Evolutionary conservation across 2,329 filamentous ascomycete species (phyloP), one percentile per base, ranked within the genome.

Genomic region (Metarhizium robertsii): DNA sequence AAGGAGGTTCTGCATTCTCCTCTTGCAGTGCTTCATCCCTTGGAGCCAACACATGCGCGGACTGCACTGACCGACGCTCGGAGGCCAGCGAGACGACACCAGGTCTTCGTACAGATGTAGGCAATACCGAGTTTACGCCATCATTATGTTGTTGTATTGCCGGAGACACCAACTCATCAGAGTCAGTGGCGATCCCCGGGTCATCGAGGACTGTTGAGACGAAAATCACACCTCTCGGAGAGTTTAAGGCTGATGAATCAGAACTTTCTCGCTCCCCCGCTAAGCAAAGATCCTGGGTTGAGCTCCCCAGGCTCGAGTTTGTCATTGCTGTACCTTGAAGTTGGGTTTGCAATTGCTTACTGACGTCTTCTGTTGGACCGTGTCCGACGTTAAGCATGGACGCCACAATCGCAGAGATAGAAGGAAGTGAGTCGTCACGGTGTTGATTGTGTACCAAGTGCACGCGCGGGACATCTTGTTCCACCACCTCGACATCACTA

Each of bases 401-500:
- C 30, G 52, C 25, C 38, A 43, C 25, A 53, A 53, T 40, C 40
- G 29, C 51, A 40, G 51, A 53, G 51, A 53, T 53, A 32, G 40
- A 53, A 42, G 51, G 40, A 34, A 53, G 51, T 8, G 51, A 53
- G 18, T 53, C 51, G 51, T 53, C 40, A 45, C 4, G 38, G 8
- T 29, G 34, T 30, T 40, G 43, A 4, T 53, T 20, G 14, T 40
- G 18, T 4, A 40, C 34, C 50, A 29, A 16, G 25, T 30, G 18
- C 16, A 45, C 51, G 25, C 40, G 43, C 25, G 25, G 30, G 5
- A 29, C 20, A 43, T 30, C 40, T 18, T 53, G 10, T 40, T 13
- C n/a, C 40, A 45, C 6, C 11, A 16, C 36, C 3, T 53, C 51
- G 38, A 8, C 38, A 10, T 30, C 14, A 13, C 43, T 43, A 36